Evolutionary conservation across 169 alveolate species (phyloP).

Genomic region (Plasmodium knowlesi): DNA sequence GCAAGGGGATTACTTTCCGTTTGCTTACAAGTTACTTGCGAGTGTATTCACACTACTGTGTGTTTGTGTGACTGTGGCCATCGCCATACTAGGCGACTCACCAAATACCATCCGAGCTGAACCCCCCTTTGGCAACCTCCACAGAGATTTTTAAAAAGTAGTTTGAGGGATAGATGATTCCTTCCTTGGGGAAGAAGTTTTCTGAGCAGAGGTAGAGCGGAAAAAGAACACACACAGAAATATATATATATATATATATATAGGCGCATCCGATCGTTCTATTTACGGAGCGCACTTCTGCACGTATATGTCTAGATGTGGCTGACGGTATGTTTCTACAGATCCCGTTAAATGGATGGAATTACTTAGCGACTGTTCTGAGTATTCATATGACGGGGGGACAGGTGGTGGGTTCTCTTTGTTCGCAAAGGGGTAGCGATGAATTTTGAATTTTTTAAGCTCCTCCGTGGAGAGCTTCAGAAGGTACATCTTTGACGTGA

Average conservation of each 20-base stretch:
- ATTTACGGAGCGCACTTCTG: not conserved
- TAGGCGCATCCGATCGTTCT: not conserved
- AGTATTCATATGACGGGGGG: conserved; percentile 35
- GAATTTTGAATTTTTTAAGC: conserved; percentile 25
- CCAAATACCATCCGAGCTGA: conserved; percentile 31
- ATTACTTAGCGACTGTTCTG: conserved; percentile 55
- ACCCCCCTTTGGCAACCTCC: conserved; percentile 21
- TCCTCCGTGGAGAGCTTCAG: conserved; percentile 24
- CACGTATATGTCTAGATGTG: not conserved
- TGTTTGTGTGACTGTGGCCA: not conserved
- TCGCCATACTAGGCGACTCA: not conserved
- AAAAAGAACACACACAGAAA: not conserved
- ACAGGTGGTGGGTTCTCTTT: conserved; percentile 13
- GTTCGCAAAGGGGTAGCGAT: conserved; percentile 17
- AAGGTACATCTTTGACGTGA: conserved; percentile 53
- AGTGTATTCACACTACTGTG: not conserved
- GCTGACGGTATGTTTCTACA: not conserved
- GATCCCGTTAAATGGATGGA: not conserved
- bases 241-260: not conserved
- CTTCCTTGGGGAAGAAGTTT: conserved; percentile 18
- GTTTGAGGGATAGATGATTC: conserved; percentile 19
- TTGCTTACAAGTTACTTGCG: not conserved
- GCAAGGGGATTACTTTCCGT: not conserved
- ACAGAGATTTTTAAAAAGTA: conserved; percentile 43
- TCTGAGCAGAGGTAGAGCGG: not conserved